Base-by-base conservation (phyloP, 1,284 basidiomycete species). In the Porphyrellus sp. region DNA sequence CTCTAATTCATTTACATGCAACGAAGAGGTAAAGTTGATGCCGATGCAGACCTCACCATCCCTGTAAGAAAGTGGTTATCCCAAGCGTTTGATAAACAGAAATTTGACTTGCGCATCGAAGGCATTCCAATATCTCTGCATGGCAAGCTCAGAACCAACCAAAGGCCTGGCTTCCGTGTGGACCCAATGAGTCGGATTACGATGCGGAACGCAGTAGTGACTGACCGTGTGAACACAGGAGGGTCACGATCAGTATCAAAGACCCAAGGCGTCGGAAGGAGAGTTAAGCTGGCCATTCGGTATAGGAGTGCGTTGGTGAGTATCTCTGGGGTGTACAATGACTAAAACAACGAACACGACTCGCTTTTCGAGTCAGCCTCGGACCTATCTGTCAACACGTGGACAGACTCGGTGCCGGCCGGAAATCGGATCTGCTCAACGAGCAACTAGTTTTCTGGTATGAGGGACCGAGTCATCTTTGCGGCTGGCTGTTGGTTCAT, bases 71-170 rank as follows among this genome's bases (percentile, higher is more conserved):
- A 42, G 16, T 15, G 8, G 35, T 21, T n/a, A 51, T 9, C 40
- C 20, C 16, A n/a, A n/a, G n/a, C 24, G 11, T 30, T 12, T 9
- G 8, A 2, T 18, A 4, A 45, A 24, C 3, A 35, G 2, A 37
- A 12, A 18, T 15, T n/a, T 8, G 9, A 59, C 59, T 59, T 42
- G n/a, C 56, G 51, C 59, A 35, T 60, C 59, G 39, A 31, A 52
- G 6, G 37, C 5, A 20, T 62, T 35, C 59, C 56, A 61, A 35
- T 46, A 5, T 34, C 15, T 50, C 18, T 61, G 62, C 44, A 62
- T 41, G 13, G 23, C 3, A 41, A 54, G 49, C 23, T 62, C 62
- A 27, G 62, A 64, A 25, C 62, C 60, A 20, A 62, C 42, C 41
- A 64, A 21, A 8, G 41, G 53, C 16, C 60, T 62, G 20, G 31